Evolutionary conservation across 2,329 filamentous ascomycete species (phyloP), one percentile per base, ranked within the genome.

Genomic region (Fusarium siculi): DNA sequence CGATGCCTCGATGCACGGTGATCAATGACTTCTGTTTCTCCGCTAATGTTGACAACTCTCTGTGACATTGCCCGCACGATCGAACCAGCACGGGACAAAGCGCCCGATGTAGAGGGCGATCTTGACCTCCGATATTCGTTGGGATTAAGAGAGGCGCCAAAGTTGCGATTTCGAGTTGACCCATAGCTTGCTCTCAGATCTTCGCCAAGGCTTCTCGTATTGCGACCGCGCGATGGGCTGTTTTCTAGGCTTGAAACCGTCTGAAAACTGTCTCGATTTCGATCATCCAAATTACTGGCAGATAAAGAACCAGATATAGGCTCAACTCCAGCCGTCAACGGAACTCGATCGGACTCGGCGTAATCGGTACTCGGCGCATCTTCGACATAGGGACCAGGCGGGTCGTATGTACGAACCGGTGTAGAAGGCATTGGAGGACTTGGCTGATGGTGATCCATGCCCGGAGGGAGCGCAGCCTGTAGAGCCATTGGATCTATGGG

Each of bases 31-130:
- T 98, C 94, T 9, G 92, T 92, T 78, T 98, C 96, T 79, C 97
- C 97, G 82, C 95, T 97, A 77, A 99, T 89, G 79, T 98, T 98
- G 79, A 99, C 96, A 63, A 99, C 95, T 85, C 96, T 94, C 84
- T 98, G 95, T 37, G 97, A 98, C 91, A 99, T 97, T 70, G 90
- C 90, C 73, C 93, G 89, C 82, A 95, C 90, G 76, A 95, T 93
- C 14, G 93, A 93, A 49, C 93, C 90, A 68, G 93, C 93, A 75
- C 90, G 87, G 30, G 88, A 89, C 58, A 95, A 81, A 23, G 93
- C 92, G 32, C 88, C 89, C 16, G 89, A 87, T 14, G 88, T 87
- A 23, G 91, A 91, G 5, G 89, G 85, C 4, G 92, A 90, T 43
- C 91, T 85, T 47, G 92, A 92, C 49, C 87, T 84, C 58, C 86